A percentile compares a stretch with the other conserved stretches of the same genome.
Conservation (phyloP, 2,329 filamentous ascomycete species). For the Paecilomyces formosus region DNA sequence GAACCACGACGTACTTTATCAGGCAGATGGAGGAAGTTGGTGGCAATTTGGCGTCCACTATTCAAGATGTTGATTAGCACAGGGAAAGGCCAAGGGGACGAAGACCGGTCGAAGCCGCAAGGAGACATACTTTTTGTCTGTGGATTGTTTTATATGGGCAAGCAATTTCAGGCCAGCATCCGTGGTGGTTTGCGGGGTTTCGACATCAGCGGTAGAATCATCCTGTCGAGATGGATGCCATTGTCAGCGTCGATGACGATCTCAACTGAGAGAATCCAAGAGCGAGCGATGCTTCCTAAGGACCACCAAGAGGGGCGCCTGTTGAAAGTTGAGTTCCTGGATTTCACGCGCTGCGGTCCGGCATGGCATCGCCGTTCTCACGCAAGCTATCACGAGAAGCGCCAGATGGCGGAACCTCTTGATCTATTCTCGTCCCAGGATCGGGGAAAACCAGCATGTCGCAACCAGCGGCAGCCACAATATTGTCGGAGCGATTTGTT, state of each 20-base stretch:
- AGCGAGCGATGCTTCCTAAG: background rate
- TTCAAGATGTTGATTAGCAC: slow-evolving; percentile 6
- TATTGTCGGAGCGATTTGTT: background rate
- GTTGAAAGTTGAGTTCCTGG: background rate
- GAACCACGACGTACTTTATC: slow-evolving; percentile 37
- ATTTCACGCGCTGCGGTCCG: background rate
- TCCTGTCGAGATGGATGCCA: slow-evolving; percentile 3
- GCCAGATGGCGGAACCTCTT: background rate
- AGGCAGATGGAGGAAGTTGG: slow-evolving; percentile 66
- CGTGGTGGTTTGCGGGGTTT: slow-evolving; percentile 62
- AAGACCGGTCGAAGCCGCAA: background rate
- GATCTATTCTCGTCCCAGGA: background rate
- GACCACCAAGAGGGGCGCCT: background rate
- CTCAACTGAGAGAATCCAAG: background rate
- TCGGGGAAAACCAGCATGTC: background rate
- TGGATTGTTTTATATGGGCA: slow-evolving; percentile 65
- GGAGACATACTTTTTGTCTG: slow-evolving; percentile 67
- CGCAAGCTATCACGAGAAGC: background rate
- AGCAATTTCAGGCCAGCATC: slow-evolving; percentile 66
- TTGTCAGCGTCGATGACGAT: slow-evolving; percentile 2
- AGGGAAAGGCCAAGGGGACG: background rate
- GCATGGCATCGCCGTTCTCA: background rate
- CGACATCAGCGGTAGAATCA: slow-evolving; percentile 23
- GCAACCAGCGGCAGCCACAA: background rate
- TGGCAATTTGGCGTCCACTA: slow-evolving; percentile 67